Evolutionary conservation across 163 green algal species (phyloP).

Genomic region (Scenedesmus sp.): DNA sequence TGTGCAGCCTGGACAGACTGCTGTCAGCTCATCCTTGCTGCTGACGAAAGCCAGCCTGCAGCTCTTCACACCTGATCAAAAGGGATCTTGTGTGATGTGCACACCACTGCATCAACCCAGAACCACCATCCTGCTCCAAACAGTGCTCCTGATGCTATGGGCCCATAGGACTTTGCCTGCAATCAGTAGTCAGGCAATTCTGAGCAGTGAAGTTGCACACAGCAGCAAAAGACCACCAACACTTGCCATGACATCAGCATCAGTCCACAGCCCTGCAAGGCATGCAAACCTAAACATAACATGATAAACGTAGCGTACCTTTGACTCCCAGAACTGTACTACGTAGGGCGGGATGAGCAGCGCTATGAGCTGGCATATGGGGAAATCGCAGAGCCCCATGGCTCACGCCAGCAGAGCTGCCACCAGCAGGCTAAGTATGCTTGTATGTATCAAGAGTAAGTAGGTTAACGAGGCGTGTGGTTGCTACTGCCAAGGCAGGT

Average conservation of each 20-base stretch:
- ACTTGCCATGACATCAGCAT: neutral
- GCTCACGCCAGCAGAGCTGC: neutral
- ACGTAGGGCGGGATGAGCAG: constrained; percentile 52
- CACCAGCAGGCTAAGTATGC: neutral
- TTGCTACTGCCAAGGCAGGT: neutral
- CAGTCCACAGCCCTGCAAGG: neutral
- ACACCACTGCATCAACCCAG: constrained; percentile 77
- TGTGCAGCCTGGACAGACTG: neutral
- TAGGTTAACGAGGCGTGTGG: neutral
- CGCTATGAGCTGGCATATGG: constrained; percentile 46
- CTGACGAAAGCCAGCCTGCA: neutral
- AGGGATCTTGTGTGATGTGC: constrained; percentile 62
- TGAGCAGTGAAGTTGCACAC: neutral
- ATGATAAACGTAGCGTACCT: neutral
- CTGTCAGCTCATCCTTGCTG: neutral
- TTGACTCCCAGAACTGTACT: constrained; percentile 64
- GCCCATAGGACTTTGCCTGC: constrained; percentile 54
- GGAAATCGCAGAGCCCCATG: constrained; percentile 22
- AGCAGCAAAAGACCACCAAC: constrained; percentile 36
- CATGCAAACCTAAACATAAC: neutral
- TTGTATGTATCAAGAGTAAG: neutral
- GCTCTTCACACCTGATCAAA: constrained; percentile 67
- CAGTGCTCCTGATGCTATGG: constrained; percentile 65
- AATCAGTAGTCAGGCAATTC: too few species aligned
- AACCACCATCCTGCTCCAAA: constrained; percentile 83